Conservation (phyloP, 2,329 filamentous ascomycete genomes). For the Daldinia eschscholtzii region DNA sequence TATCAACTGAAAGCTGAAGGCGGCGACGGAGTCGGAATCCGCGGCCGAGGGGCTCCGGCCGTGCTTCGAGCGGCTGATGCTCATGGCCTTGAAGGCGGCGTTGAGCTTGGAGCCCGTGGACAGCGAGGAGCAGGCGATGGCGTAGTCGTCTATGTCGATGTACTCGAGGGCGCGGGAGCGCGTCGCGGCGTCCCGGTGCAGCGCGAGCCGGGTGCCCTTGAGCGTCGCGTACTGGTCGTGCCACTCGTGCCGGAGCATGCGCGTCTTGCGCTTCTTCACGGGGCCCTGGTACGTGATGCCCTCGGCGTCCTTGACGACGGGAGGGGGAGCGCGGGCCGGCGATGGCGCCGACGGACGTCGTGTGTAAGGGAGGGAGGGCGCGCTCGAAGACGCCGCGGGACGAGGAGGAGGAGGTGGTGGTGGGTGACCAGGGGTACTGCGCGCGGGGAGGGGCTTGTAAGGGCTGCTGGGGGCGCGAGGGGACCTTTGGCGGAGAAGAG, state of each 20-base stretch:
- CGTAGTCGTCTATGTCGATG: slow-evolving; percentile 90
- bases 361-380: slow-evolving; percentile 33
- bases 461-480: slow-evolving; percentile 54
- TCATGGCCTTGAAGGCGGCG: slow-evolving; percentile 86
- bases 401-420: slow-evolving; percentile 19
- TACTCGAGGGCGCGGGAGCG: slow-evolving; percentile 75
- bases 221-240: slow-evolving; percentile 92
- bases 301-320: slow-evolving; percentile 55
- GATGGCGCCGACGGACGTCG: slow-evolving; percentile 19
- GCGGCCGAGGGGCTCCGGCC: slow-evolving; percentile 58
- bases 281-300: slow-evolving; percentile 81
- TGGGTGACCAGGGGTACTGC: slow-evolving; percentile 68
- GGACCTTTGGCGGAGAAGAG: slow-evolving; percentile 48
- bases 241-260: slow-evolving; percentile 93
- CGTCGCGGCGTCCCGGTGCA: slow-evolving; percentile 73
- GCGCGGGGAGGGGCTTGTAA: slow-evolving; percentile 66
- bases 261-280: slow-evolving; percentile 94
- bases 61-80: slow-evolving; percentile 61
- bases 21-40: slow-evolving; percentile 65
- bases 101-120: slow-evolving; percentile 84
- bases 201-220: slow-evolving; percentile 77
- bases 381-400: slow-evolving; percentile 61
- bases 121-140: slow-evolving; percentile 84
- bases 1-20: slow-evolving; percentile 88
- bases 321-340: slow-evolving; percentile 12